phyloP scores from a whole-genome alignment of 139 green algal genomes.

The Cymbomonas tetramitiformis region DNA sequence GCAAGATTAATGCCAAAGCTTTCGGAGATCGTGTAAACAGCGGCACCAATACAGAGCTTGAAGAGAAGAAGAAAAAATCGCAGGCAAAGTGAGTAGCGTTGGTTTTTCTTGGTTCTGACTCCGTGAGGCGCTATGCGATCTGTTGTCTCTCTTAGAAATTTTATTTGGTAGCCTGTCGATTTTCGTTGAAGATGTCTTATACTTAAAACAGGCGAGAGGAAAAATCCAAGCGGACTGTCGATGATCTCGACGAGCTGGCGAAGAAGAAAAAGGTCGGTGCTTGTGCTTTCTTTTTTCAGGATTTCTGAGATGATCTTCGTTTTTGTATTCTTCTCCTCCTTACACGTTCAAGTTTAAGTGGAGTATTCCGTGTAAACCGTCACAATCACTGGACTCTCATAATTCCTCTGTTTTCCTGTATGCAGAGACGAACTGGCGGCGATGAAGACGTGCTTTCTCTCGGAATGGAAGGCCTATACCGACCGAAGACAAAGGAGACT shows the following conservation, averaged over 20 bases:
- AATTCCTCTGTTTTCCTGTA: not conserved
- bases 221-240: not conserved
- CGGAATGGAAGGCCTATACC: constrained; percentile 59
- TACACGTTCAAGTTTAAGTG: too few relatives aligned
- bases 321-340: too few relatives aligned
- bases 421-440: not conserved
- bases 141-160: not conserved
- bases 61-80: constrained; percentile 33
- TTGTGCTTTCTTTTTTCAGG: too few relatives aligned
- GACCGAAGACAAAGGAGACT: constrained; percentile 68
- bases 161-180: not conserved
- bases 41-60: constrained; percentile 40
- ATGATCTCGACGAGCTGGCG: not conserved
- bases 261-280: too few relatives aligned
- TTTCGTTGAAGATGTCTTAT: too few relatives aligned
- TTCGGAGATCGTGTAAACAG: constrained; percentile 78
- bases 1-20: constrained; percentile 46
- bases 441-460: constrained; percentile 4
- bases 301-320: too few relatives aligned
- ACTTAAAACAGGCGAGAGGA: not conserved
- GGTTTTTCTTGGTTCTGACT: too few relatives aligned
- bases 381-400: too few relatives aligned
- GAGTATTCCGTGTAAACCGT: too few relatives aligned
- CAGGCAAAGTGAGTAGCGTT: constrained; percentile 23
- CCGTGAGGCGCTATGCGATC: not conserved